Percentiles rank a stretch among this genome's conserved stretches.
phyloP scores from a whole-genome alignment of 805 yeast genomes.

The Wickerhamomyces xylosicus region DNA sequence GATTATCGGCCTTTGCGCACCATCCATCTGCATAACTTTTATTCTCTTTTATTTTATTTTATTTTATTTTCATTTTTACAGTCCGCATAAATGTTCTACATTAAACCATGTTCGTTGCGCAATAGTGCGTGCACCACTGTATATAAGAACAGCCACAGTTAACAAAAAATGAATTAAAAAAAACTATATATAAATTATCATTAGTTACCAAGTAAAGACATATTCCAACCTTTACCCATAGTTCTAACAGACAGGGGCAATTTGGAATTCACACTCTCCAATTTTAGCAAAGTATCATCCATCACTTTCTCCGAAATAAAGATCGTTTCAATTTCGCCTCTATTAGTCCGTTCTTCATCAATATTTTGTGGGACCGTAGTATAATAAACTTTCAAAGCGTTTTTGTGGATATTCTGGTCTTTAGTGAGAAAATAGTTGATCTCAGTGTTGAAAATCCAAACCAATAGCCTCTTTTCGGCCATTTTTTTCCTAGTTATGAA shows the following conservation, averaged over 20 bases:
- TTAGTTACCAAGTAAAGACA: conserved; percentile 6
- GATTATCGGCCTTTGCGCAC: too few relatives aligned
- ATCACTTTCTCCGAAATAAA: conserved; percentile 23
- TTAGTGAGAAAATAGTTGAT: conserved; percentile 16
- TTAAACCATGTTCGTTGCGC: too few relatives aligned
- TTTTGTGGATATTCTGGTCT: conserved; percentile 3
- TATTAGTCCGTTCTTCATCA: conserved; percentile 17
- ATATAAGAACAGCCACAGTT: too few relatives aligned
- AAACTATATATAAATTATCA: too few relatives aligned
- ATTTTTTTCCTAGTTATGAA: conserved; percentile 15
- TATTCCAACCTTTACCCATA: conserved; percentile 15
- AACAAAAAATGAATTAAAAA: too few relatives aligned
- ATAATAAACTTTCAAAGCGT: conserved; percentile 37
- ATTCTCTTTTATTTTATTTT: too few relatives aligned
- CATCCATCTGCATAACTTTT: too few relatives aligned
- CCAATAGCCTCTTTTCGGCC: conserved; percentile 10
- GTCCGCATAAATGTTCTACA: too few relatives aligned
- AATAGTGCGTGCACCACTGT: too few relatives aligned
- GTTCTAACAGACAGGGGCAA: conserved; percentile 24
- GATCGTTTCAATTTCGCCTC: conserved; percentile 32
- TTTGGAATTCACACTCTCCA: conserved; percentile 19
- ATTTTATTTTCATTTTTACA: too few relatives aligned
- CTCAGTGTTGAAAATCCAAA: conserved; percentile 45
- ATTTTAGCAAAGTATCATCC: conserved; percentile 17
- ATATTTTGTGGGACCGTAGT: conserved; percentile 22